Evolutionary conservation across 2,329 filamentous ascomycete species (phyloP).

Genomic region (Phialocephala subalpina): DNA sequence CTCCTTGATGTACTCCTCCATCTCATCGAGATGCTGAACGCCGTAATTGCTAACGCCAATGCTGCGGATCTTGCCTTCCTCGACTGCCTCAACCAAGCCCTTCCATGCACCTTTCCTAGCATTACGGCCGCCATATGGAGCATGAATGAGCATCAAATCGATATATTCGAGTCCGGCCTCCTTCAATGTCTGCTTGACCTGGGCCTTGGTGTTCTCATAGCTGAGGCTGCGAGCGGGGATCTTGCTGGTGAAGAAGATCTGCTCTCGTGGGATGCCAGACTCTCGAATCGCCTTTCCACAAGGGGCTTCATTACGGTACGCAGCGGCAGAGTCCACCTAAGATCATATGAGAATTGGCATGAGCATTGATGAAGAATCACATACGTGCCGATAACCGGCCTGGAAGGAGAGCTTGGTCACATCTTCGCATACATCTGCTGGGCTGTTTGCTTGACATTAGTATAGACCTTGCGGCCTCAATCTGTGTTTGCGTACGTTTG

Average conservation of each 20-base stretch:
- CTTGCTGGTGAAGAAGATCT: conserved; percentile 71
- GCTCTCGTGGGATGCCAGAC: conserved; percentile 58
- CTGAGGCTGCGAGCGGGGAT: conserved; percentile 58
- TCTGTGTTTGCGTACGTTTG: conserved; percentile 45
- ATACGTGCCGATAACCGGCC: conserved; percentile 63
- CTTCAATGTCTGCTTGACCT: conserved; percentile 69
- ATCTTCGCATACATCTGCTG: conserved; percentile 62
- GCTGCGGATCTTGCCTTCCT: conserved; percentile 66
- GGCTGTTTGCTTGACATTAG: conserved; percentile 46
- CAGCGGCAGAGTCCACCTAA: conserved; percentile 64
- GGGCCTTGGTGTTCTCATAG: conserved; percentile 70
- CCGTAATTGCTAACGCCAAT: conserved; percentile 73
- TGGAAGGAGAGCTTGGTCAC: conserved; percentile 64
- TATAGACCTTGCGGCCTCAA: background rate
- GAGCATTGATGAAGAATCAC: conserved; percentile 17
- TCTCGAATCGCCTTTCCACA: conserved; percentile 59
- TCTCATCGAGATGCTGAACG: conserved; percentile 67
- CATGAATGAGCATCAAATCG: conserved; percentile 70
- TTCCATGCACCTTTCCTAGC: conserved; percentile 67
- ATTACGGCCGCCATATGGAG: conserved; percentile 63
- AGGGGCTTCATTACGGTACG: conserved; percentile 65
- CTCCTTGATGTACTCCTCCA: conserved; percentile 65
- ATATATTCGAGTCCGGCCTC: conserved; percentile 68
- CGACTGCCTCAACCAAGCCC: conserved; percentile 69
- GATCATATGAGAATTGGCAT: background rate